These are phyloP conservation scores for Coniochaeta hoffmannii DNA, from an alignment of 2,329 filamentous ascomycete genomes.

Conservation along the genomic window DNA sequence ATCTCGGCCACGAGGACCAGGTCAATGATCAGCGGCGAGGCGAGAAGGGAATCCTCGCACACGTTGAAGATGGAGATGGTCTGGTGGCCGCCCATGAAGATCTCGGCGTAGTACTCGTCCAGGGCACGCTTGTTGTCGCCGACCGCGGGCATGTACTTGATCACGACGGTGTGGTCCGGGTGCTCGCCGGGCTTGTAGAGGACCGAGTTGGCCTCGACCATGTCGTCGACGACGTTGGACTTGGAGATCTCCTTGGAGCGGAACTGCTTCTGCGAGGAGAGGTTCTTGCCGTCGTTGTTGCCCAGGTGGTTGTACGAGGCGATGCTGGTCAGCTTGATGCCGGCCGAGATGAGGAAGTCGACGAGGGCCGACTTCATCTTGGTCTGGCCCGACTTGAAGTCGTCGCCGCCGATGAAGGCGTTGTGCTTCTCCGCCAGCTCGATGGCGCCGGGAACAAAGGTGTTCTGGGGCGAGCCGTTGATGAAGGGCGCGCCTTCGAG, in stretches of 20 bases:
- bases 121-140: slow-evolving; percentile 98
- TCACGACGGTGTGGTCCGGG: slow-evolving; percentile 96
- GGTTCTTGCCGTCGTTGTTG: slow-evolving; percentile 99
- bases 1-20: slow-evolving; percentile 89
- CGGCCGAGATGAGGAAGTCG: slow-evolving; percentile 96
- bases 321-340: slow-evolving; percentile 98
- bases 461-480: slow-evolving; percentile 99
- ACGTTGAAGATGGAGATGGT: slow-evolving; percentile 98
- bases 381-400: slow-evolving; percentile 99
- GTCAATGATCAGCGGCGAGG: slow-evolving; percentile 95
- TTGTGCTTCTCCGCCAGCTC: slow-evolving; percentile 79
- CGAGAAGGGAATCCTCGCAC: slow-evolving; percentile 95
- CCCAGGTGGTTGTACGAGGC: slow-evolving; percentile 98
- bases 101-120: slow-evolving; percentile 98
- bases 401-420: slow-evolving; percentile 92
- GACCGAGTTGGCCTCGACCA: slow-evolving; percentile 92
- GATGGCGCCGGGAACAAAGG: slow-evolving; percentile 89
- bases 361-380: slow-evolving; percentile 99
- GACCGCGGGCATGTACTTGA: slow-evolving; percentile 99
- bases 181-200: slow-evolving; percentile 90
- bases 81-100: slow-evolving; percentile 97
- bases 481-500: slow-evolving; percentile 89
- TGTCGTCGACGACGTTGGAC: slow-evolving; percentile 98
- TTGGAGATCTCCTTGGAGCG: slow-evolving; percentile 99
- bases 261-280: slow-evolving; percentile 97